Evolutionary conservation across 768 basidiomycete species (phyloP), one percentile per base, ranked within the genome.

Genomic region (Tricholoma matsutake): DNA sequence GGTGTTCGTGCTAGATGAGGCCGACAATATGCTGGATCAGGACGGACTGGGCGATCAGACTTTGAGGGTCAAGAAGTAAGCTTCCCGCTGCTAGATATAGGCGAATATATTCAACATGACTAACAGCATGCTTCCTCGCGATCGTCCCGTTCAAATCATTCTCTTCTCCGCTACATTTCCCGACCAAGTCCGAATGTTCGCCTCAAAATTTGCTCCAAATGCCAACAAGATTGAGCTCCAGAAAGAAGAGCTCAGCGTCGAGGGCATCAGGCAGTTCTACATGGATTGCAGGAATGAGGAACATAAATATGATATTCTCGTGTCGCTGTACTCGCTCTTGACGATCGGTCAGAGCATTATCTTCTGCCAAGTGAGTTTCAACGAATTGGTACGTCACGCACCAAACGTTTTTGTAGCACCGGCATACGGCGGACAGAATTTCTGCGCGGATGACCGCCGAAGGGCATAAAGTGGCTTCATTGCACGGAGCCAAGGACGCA

Each of bases 91-190:
- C 49, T 31, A 5, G 9, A 31, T 25, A 39, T 32, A 14, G 60
- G 51, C 32, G 54, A 34, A 51, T 34, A 59, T 55, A 31, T 39
- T 43, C 31, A 22, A 29, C 60, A 28, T 56, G 47, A 59, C 18
- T 14, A 14, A 58, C 18, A 90, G 89, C 71, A 78, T 86, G 73
- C 81, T 89, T 25, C 84, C 85, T 20, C 80, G 81, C 16, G 68
- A 60, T 29, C 74, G 75, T 29, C 78, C 76, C 61, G 78, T 83
- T 22, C 97, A 98, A 71, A 94, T 94, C 65, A 87, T 98, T 61
- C 87, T 98, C 56, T 99, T 99, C 81, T 98, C 96, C 1, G 97
- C 97, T 29, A 99, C 97, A 5, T 99, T 98, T 83, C 92, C 94
- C 20, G 94, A 96, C 70, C 83, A 91, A 62, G 96, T 98, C 63